Conservation (phyloP, 2,329 filamentous ascomycete genomes). For the Cadophora gregata region DNA sequence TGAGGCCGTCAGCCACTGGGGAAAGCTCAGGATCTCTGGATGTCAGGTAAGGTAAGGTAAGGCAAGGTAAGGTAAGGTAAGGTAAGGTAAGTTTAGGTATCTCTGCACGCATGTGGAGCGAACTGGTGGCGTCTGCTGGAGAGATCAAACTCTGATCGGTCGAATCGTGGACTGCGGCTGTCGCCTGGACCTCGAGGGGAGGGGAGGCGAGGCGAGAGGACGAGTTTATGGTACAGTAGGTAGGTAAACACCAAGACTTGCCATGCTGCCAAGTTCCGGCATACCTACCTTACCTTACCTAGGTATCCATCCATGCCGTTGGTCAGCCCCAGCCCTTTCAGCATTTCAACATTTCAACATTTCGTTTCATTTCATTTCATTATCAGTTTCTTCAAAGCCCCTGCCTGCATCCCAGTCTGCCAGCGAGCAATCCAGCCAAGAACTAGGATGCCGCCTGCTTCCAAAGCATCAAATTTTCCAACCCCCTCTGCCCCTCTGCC, state of each 20-base stretch:
- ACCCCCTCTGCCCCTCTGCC: background rate
- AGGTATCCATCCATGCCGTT: slow-evolving; percentile 5
- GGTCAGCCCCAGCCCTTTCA: no score
- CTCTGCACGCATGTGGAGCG: background rate
- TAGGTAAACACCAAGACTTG: background rate
- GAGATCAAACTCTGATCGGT: background rate
- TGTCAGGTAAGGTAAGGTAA: no score
- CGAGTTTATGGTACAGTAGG: no score
- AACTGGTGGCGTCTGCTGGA: slow-evolving; percentile 1
- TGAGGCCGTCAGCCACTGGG: slow-evolving; percentile 18
- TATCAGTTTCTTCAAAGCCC: background rate
- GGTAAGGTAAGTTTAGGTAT: no score
- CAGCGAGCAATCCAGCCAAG: background rate
- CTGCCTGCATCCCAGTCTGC: slow-evolving; percentile 3
- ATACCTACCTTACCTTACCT: no score
- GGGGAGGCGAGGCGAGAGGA: no score
- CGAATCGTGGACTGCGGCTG: background rate
- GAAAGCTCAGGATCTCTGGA: slow-evolving; percentile 5
- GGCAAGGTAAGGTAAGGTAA: no score
- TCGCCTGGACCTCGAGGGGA: background rate
- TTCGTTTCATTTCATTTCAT: background rate
- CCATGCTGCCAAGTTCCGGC: slow-evolving; percentile 6
- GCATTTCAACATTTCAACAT: no score
- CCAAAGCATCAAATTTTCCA: background rate
- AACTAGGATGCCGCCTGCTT: background rate